Base-by-base conservation (phyloP, 805 yeast species). In the Pichia ethanolica region DNA sequence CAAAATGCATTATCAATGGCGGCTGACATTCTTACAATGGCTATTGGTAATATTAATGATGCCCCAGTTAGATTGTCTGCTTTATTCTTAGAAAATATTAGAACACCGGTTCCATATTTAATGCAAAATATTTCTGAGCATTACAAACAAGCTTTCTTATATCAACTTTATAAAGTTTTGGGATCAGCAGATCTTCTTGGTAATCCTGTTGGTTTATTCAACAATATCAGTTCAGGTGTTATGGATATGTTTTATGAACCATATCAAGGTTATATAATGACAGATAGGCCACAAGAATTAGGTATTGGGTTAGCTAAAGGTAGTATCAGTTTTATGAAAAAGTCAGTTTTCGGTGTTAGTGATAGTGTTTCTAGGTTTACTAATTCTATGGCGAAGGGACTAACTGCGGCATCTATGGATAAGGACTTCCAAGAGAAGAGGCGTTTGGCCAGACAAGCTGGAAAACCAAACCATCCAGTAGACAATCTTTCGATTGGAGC, bases 151-250 rank as follows among this genome's bases (percentile, higher is more conserved):
- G 91, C 93, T 32, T 85, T 91, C 67, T 75, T 93, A 51, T 89
- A 87, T 62, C 99, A 93, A 66, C 71, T 93, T 35, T 95, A 93
- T 68, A 89, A 89, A 64, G 82, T 93, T 41, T 71, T 95, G 35
- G 99, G 99, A 0, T 89, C 97, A 20, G 99, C 98, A 0, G 99
- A 95, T 67, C 80, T 93, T 56, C 70, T 93, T 45, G 99, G 99
- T 26, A 93, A 95, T 57, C 99, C 99, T 0, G 98, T 95, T 32
- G 99, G 99, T 1, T 71, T 93, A 53, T 93, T 93, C 71, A 93
- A 88, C 64, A 90, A 89, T 57, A 72, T 93, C 50, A 83, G 96
- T 50, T 89, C 97, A 0, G 99, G 99, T 46, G 93, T 93, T 10
- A 78, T 89, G 79, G 99, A 93, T 65, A 85, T 93, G 20, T 93